Conservation (phyloP, 306 rosid species). For the Fragaria vesca region DNA sequence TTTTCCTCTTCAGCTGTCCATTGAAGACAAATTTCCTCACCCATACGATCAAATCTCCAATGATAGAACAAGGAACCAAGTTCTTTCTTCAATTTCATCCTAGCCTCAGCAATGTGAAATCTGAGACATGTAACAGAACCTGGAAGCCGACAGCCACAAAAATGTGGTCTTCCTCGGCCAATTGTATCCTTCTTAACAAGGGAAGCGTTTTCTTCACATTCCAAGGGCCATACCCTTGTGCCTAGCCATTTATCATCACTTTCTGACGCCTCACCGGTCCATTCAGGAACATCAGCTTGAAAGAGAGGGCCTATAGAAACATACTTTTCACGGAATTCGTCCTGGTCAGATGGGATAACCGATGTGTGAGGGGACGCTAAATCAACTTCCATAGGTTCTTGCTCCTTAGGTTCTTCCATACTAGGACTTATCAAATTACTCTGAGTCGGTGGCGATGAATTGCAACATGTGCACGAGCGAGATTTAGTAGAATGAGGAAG, state of each 20-base stretch:
- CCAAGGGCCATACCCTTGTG: conserved; percentile 55
- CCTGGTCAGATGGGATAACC: conserved; percentile 25
- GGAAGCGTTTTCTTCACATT: conserved; percentile 18
- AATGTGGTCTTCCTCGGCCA: conserved; percentile 51
- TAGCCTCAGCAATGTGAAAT: conserved; percentile 79
- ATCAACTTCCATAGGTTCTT: conserved; percentile 25
- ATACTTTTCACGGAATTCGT: conserved; percentile 26
- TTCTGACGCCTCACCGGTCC: conserved; percentile 63
- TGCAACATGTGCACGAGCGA: conserved; percentile 50
- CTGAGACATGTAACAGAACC: conserved; percentile 77
- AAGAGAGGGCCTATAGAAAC: conserved; percentile 49
- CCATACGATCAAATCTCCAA: conserved; percentile 76
- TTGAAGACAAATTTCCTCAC: conserved; percentile 81
- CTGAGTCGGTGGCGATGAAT: conserved; percentile 35
- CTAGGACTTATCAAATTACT: conserved; percentile 21
- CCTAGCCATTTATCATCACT: conserved; percentile 81
- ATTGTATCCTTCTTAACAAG: conserved; percentile 20
- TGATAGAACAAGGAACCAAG: conserved; percentile 60
- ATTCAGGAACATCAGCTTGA: conserved; percentile 74
- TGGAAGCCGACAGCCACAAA: conserved; percentile 51
- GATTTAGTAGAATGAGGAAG: conserved; percentile 33
- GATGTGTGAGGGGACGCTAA: conserved; percentile 1
- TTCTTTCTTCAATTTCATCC: conserved; percentile 69
- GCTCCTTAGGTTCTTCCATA: conserved; percentile 28
- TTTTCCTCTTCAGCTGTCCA: conserved; percentile 76